These are phyloP conservation scores for Ceratobasidium sp. DNA, from an alignment of 1,284 basidiomycete species.

Conservation along the genomic window DNA sequence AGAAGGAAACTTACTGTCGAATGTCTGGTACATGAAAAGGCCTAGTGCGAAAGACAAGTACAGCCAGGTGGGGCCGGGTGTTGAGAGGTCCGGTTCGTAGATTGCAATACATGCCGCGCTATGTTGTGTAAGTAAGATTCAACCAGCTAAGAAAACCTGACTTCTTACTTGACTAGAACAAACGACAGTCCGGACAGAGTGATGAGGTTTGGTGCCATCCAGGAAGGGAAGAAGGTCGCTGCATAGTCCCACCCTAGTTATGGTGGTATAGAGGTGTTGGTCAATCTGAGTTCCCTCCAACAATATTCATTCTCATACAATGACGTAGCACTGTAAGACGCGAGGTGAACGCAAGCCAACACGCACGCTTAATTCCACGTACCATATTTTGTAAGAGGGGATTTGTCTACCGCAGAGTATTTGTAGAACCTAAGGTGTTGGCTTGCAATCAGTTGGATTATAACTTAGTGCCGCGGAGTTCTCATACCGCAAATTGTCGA, in stretches of 20 bases:
- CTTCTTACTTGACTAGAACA: constrained; percentile 50
- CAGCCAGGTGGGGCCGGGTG: constrained; percentile 50
- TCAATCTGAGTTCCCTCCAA: neutral
- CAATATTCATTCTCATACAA: constrained; percentile 44
- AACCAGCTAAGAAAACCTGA: neutral
- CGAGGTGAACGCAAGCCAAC: neutral
- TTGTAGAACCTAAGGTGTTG: constrained; percentile 41
- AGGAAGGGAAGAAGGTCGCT: constrained; percentile 50
- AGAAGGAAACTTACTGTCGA: constrained; percentile 50
- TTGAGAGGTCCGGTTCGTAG: constrained; percentile 49
- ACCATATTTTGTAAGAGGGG: constrained; percentile 51
- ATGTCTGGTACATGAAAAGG: constrained; percentile 52
- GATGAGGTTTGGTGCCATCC: constrained; percentile 53
- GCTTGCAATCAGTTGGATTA: neutral
- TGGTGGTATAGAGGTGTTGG: neutral
- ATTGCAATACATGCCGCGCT: constrained; percentile 48
- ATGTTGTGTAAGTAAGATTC: neutral
- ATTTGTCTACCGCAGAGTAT: constrained; percentile 51
- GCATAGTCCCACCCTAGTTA: constrained; percentile 51
- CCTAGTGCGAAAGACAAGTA: constrained; percentile 52
- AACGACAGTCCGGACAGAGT: constrained; percentile 51
- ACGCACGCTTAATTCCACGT: constrained; percentile 2
- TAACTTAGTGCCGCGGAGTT: neutral
- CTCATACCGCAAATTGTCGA: constrained; percentile 35
- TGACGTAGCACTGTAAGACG: constrained; percentile 48